A percentile compares a stretch with the other conserved stretches of the same genome.
These are phyloP conservation scores for Solioccasus polychromus DNA, from an alignment of 768 basidiomycete species.

Conservation along the genomic window DNA sequence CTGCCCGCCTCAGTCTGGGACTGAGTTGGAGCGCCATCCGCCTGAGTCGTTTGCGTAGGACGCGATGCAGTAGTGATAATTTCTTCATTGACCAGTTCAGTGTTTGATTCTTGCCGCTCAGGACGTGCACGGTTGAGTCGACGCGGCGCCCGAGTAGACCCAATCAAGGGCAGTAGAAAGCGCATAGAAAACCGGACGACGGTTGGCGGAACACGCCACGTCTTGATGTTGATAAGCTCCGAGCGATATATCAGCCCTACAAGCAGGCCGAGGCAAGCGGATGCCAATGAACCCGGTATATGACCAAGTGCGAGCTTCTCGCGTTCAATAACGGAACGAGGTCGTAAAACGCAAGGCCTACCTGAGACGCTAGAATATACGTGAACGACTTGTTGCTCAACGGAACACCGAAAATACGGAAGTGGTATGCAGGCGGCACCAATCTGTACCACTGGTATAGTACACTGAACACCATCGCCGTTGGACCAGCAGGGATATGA, in stretches of 20 bases:
- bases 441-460: constrained; percentile 81
- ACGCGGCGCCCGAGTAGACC: constrained; percentile 57
- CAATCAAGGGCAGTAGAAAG: constrained; percentile 66
- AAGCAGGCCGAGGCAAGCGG: constrained; percentile 62
- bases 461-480: constrained; percentile 73
- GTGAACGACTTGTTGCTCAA: constrained; percentile 74
- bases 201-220: constrained; percentile 69
- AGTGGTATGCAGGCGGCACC: constrained; percentile 73
- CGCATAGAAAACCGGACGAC: constrained; percentile 53
- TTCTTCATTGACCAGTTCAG: constrained; percentile 47
- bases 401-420: constrained; percentile 69
- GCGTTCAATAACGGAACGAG: constrained; percentile 5
- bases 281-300: constrained; percentile 61
- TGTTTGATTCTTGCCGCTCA: constrained; percentile 35
- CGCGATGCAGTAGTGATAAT: constrained; percentile 60
- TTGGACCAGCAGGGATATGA: constrained; percentile 71
- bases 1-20: constrained; percentile 30
- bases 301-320: constrained; percentile 66
- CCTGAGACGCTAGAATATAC: constrained; percentile 73
- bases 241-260: constrained; percentile 81
- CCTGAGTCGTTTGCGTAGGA: constrained; percentile 24
- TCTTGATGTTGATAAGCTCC: constrained; percentile 74
- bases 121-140: constrained; percentile 75
- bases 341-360: constrained; percentile 28
- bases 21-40: constrained; percentile 17